Evolutionary conservation across 192 early-diverging fungal genomes (phyloP).

Genomic region (Glomus cerebriforme): DNA sequence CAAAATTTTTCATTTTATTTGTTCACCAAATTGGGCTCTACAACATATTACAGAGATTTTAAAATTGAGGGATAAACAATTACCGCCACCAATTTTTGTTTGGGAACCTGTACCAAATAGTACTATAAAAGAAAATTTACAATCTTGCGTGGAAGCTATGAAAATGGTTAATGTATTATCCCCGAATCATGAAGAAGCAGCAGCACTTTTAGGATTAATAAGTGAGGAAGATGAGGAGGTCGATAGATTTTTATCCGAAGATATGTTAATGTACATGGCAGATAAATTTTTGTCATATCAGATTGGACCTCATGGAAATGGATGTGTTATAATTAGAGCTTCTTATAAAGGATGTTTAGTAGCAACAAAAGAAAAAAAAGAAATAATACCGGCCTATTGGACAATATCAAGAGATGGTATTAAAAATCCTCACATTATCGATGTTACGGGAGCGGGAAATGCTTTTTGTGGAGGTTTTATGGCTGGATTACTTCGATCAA

Average conservation of each 20-base stretch:
- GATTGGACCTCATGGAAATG: slow-evolving; percentile 28
- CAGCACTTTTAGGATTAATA: slow-evolving; percentile 36
- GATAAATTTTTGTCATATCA: slow-evolving; percentile 29
- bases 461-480: slow-evolving; percentile 50
- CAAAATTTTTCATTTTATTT: slow-evolving; percentile 42
- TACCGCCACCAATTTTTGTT: slow-evolving; percentile 35
- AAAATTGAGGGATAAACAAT: slow-evolving; percentile 25
- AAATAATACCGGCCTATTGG: slow-evolving; percentile 47
- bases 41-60: slow-evolving; percentile 30
- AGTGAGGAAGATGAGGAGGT: slow-evolving; percentile 6
- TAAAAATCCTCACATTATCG: slow-evolving; percentile 26
- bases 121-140: slow-evolving; percentile 34
- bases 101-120: slow-evolving; percentile 51
- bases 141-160: slow-evolving; percentile 27
- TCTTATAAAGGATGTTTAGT: slow-evolving; percentile 37
- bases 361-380: slow-evolving; percentile 6
- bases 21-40: slow-evolving; percentile 35
- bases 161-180: slow-evolving; percentile 38
- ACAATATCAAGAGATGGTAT: not conserved
- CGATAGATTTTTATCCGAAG: slow-evolving; percentile 4
- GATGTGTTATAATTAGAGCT: slow-evolving; percentile 43
- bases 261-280: slow-evolving; percentile 29
- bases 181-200: slow-evolving; percentile 53
- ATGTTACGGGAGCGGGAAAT: slow-evolving; percentile 52
- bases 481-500: slow-evolving; percentile 37